Base-by-base conservation (phyloP, 352 stramenopile genomes). In the Pelagophyceae sp. region DNA sequence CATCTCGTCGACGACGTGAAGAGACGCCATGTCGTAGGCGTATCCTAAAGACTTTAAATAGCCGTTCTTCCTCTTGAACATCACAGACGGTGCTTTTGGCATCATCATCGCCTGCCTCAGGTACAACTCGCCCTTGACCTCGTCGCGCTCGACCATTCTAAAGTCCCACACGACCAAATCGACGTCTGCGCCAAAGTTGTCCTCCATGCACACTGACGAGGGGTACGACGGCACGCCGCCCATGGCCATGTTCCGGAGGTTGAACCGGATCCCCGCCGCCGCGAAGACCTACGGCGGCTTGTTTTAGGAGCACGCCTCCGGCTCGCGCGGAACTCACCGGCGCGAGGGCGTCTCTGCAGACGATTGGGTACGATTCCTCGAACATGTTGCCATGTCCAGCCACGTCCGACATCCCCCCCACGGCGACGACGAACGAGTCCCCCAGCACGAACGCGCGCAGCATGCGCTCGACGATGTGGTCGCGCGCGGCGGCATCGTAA, bases 181-280 rank as follows among this genome's bases (percentile, higher is more conserved):
- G 15, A 37, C 67, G 67, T 74, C 67, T 2, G 17, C 0, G 2
- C 67, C 67, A 37, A 74, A 74, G 38, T 74, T 58, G 67, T 74
- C 67, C 67, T 27, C 67, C 67, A 74, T 74, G 67, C 67, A 74
- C 67, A 74, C 38, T 1, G 33, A 54, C 17, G 20, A 38, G 35
- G 67, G 67, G 38, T 38, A 74, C 35, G 35, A 58, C 35, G 67
- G 67, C 33, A 74, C 67, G 33, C 67, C 67, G 23, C 67, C 67
- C 67, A 74, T 74, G 38, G 67, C 67, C 67, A 74, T 74, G 67
- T 74, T 74, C 35, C 67, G 67, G 35, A 74, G 35, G 20, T 74
- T 2, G 37, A 74, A 74, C 17, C 27, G 2, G 2, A 74, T 27
- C 5, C 67, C 67, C 23, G 67, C 67, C 15, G 38, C 33, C 33